A percentile compares a stretch with the other conserved stretches of the same genome.
These are phyloP conservation scores for Patellifolia procumbens DNA, from an alignment of 179 eudicot species.

Conservation along the genomic window DNA sequence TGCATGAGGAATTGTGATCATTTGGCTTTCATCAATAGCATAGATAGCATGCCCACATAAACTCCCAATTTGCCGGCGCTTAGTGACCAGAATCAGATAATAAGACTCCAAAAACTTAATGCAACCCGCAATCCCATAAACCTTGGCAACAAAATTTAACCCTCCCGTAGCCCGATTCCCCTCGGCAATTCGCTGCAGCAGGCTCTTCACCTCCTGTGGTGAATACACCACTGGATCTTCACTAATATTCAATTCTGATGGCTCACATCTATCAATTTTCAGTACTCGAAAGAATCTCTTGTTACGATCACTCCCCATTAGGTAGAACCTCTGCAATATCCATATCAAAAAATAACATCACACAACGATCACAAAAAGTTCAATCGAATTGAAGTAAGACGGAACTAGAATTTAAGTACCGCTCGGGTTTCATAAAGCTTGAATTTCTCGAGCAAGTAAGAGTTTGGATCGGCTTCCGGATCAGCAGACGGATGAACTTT, in stretches of 20 bases:
- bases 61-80: slow-evolving; percentile 82
- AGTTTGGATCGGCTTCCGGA: slow-evolving; percentile 57
- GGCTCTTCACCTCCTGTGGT: slow-evolving; percentile 75
- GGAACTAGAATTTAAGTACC: slow-evolving; percentile 29
- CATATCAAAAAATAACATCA: slow-evolving; percentile 4
- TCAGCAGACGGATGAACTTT: slow-evolving; percentile 60
- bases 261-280: slow-evolving; percentile 89
- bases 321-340: slow-evolving; percentile 65
- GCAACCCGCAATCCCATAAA: slow-evolving; percentile 92
- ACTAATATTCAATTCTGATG: slow-evolving; percentile 78
- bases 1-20: slow-evolving; percentile 81
- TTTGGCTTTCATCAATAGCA: slow-evolving; percentile 82
- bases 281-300: slow-evolving; percentile 75
- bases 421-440: slow-evolving; percentile 95
- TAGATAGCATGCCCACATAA: slow-evolving; percentile 98
- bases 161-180: slow-evolving; percentile 97
- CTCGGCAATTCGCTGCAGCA: slow-evolving; percentile 84
- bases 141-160: slow-evolving; percentile 69
- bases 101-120: slow-evolving; percentile 88
- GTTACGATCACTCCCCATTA: slow-evolving; percentile 88
- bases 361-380: background rate
- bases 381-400: background rate
- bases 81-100: slow-evolving; percentile 80
- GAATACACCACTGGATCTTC: slow-evolving; percentile 96
- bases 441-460: slow-evolving; percentile 83